These are phyloP conservation scores for Neonectria neomacrospora DNA, from an alignment of 2,329 filamentous ascomycete species.

Conservation along the genomic window DNA sequence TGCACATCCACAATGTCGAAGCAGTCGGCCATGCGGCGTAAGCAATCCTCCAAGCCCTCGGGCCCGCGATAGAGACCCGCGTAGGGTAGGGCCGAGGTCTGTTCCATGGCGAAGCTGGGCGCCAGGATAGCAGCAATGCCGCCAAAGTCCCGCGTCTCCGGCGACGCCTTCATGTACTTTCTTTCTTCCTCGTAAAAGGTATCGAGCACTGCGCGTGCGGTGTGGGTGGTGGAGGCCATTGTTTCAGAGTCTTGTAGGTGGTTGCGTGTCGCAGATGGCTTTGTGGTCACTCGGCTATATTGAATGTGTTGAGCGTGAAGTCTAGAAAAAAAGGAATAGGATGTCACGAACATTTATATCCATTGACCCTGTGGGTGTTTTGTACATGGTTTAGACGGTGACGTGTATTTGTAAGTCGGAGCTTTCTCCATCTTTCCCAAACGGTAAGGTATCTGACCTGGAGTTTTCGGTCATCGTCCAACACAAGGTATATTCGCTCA, in stretches of 20 bases:
- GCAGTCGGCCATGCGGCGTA: slow-evolving; percentile 43
- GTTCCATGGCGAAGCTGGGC: slow-evolving; percentile 42
- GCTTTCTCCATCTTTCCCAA: not conserved
- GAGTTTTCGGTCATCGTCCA: not conserved
- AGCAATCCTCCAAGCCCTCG: slow-evolving; percentile 48
- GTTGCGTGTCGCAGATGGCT: not conserved
- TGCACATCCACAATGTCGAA: slow-evolving; percentile 47
- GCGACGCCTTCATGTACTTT: slow-evolving; percentile 47
- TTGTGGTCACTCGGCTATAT: not conserved
- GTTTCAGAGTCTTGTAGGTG: not conserved
- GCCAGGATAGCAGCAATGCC: slow-evolving; percentile 45
- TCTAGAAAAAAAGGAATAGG: not conserved
- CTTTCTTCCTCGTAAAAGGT: slow-evolving; percentile 51
- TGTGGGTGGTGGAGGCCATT: slow-evolving; percentile 26
- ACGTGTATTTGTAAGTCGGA: not conserved
- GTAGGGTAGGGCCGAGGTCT: slow-evolving; percentile 50
- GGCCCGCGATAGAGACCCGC: slow-evolving; percentile 47
- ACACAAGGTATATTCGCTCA: not conserved
- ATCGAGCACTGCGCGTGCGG: slow-evolving; percentile 44
- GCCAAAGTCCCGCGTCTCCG: slow-evolving; percentile 46
- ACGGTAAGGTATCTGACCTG: not conserved
- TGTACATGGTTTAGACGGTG: not conserved
- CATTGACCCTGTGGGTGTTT: not conserved
- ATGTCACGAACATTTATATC: not conserved
- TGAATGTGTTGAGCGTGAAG: not conserved